Evolutionary conservation across 2,329 filamentous ascomycete genomes (phyloP), one percentile per base, ranked within the genome.

Genomic region (Ascochyta rabiei): DNA sequence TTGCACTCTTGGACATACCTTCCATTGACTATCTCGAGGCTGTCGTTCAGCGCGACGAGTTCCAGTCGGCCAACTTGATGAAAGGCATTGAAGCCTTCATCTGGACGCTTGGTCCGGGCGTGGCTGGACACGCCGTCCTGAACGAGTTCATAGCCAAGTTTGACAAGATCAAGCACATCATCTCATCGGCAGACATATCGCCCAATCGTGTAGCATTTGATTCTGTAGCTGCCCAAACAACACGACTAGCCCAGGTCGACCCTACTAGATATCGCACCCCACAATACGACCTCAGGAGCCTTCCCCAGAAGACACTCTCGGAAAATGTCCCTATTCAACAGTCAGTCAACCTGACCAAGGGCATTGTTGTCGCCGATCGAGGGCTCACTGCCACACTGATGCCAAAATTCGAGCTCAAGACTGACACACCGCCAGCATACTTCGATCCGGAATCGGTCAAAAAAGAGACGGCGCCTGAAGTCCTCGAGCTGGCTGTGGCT

Each of bases 1-100:
- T 96, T 60, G 89, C 90, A 8, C 81, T 99, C 7, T 79, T 96
- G 35, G 93, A 98, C 63, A 74, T 99, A 7, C 90, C 91, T 1
- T 84, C 87, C 13, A 58, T 72, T 1, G 84, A 86, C 7, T 93
- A 95, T 66, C 77, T 98, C 23, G 84, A 88, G 12, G 76, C 83
- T 6, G 81, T 97, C 47, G 66, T 96, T 38, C 78, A 80, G 31
- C 84, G 91, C 28, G 81, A 86, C 3, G 93, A 97, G 72, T 93
- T 90, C 86, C 77, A 81, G 16, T 83, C 84, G 33, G 66, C 79
- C 10, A 77, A 84, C 26, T 77, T 96, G 30, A 90, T 91, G 81
- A 79, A 79, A 6, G 84, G 87, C 43, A 74, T 97, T 40, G 78
- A 82, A 40, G 82, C 82, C 35, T 84, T 96, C 43, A 84, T 95